phyloP scores from a whole-genome alignment of 352 stramenopile species.

The Thalassiosira ordinaria region DNA sequence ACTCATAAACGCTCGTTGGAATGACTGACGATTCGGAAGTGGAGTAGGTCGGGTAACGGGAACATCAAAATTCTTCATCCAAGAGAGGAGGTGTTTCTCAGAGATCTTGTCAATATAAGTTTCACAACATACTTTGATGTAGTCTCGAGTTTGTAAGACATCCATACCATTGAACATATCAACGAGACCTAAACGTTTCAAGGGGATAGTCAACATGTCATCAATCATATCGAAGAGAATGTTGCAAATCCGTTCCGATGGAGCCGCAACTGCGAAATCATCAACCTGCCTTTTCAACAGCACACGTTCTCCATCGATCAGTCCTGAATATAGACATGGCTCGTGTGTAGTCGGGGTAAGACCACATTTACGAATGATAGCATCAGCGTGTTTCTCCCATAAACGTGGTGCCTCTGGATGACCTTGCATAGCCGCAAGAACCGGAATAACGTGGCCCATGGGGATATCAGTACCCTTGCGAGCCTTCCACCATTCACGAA shows the following conservation, averaged over 20 bases:
- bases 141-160: slow-evolving; percentile 46
- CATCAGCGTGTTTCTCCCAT: slow-evolving; percentile 48
- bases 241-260: slow-evolving; percentile 2
- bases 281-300: slow-evolving; percentile 55
- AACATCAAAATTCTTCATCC: background rate
- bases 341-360: slow-evolving; percentile 48
- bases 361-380: slow-evolving; percentile 22
- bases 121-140: slow-evolving; percentile 28
- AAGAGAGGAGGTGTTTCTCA: background rate
- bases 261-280: slow-evolving; percentile 44
- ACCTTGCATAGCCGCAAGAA: slow-evolving; percentile 36
- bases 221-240: slow-evolving; percentile 27
- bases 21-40: background rate
- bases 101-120: slow-evolving; percentile 29
- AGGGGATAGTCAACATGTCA: slow-evolving; percentile 11
- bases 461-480: slow-evolving; percentile 12
- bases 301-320: slow-evolving; percentile 3
- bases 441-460: slow-evolving; percentile 29
- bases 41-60: background rate
- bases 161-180: slow-evolving; percentile 52
- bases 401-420: slow-evolving; percentile 60
- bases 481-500: slow-evolving; percentile 32
- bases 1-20: background rate
- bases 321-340: slow-evolving; percentile 29
- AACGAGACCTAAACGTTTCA: slow-evolving; percentile 29